Evolutionary conservation across 768 basidiomycete genomes (phyloP), one percentile per base, ranked within the genome.

Genomic region (Phallus indusiatus): DNA sequence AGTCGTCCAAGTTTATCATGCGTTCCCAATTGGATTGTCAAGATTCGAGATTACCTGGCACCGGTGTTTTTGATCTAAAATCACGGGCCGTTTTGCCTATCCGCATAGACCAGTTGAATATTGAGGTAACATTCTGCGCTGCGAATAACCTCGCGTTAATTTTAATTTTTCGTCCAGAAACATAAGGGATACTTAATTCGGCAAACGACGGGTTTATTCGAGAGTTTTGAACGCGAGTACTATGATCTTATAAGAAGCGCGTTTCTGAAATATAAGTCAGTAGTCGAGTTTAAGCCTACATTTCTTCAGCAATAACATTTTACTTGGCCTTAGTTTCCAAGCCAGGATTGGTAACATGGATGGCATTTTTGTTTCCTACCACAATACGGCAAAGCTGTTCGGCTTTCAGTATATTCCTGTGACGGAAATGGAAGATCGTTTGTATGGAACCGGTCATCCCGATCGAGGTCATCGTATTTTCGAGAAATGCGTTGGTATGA

Each of bases 301-400:
- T 28, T 33, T 49, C 42, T 42, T 47, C 47, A 46, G 59, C 17
- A 28, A 28, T 28, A 7, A 28, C 28, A 53, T 54, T 55, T 53
- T 35, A 42, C 0, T 36, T 33, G 1, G 47, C n/a, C 61, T 14
- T 62, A 93, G 90, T 63, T 87, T 98, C 74, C 95, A 99, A 77
- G 94, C 82, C 1, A 85, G 95, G 5, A 98, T 99, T 61, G 95
- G 95, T 9, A 84, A 86, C 67, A 98, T 98, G 95, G 94, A 96
- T 67, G 95, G 95, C 16, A 86, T 97, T 8, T 77, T 93, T 60
- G 82, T 92, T 42, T 85, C 90, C 20, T 91, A 89, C 67, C 90
- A 92, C 67, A 96, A 95, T 62, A 94, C 90, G 0, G 81, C 82
- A 7, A 79, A 81, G 17, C 81, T 96, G 53, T 93, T 93, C 65